phyloP scores from a whole-genome alignment of 495 filamentous ascomycete species.

The Echria macrotheca region DNA sequence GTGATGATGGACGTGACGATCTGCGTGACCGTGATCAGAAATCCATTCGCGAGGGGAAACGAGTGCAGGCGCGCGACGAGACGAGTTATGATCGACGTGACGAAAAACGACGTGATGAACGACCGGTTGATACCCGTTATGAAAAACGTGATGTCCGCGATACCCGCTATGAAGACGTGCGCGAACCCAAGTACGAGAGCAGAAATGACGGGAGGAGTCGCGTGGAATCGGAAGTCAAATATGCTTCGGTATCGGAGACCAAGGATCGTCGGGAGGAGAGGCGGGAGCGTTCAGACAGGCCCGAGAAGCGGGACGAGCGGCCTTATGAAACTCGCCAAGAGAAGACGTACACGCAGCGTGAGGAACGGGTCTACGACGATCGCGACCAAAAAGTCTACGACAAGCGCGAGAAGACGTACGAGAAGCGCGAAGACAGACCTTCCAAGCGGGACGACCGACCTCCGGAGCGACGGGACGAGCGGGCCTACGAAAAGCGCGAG shows the following conservation, averaged over 20 bases:
- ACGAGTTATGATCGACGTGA: slow-evolving; percentile 3
- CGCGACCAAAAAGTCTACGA: neutral
- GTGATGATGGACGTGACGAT: slow-evolving; percentile 27
- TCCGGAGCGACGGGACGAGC: neutral
- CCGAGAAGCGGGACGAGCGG: no score
- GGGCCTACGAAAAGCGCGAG: slow-evolving; percentile 7
- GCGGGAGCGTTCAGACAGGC: no score
- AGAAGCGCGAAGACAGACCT: neutral
- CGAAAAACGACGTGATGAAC: slow-evolving; percentile 13
- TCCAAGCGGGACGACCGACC: neutral
- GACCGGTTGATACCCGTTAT: no score
- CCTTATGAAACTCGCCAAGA: neutral
- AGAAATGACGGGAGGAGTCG: neutral
- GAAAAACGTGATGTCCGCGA: slow-evolving; percentile 8
- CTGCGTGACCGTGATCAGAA: slow-evolving; percentile 18
- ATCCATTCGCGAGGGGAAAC: no score
- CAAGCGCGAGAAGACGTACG: slow-evolving; percentile 5
- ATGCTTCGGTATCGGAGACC: no score
- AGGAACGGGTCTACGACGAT: neutral
- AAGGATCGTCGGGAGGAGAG: no score
- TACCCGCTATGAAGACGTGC: neutral
- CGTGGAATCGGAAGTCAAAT: neutral
- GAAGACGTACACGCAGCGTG: neutral
- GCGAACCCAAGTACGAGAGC: neutral
- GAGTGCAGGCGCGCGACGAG: no score